Percentiles rank a stretch among this genome's conserved stretches.
phyloP scores from a whole-genome alignment of 345 rosid genomes.

The Euclidium syriacum region DNA sequence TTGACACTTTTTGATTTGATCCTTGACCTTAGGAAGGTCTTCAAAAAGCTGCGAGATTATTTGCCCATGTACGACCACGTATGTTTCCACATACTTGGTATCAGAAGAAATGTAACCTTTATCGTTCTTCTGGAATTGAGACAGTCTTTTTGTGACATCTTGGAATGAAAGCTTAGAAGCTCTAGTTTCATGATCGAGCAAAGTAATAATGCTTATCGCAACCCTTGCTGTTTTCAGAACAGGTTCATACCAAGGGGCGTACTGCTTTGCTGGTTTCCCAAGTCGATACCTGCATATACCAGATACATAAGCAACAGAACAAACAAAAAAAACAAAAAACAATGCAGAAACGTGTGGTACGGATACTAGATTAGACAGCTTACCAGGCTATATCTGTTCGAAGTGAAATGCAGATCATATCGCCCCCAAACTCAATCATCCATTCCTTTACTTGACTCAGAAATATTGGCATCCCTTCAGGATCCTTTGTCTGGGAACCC shows the following conservation, averaged over 20 bases:
- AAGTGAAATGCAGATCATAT: conserved; percentile 53
- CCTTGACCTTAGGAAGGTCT: conserved; percentile 45
- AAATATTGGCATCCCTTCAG: conserved; percentile 46
- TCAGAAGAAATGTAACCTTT: conserved; percentile 59
- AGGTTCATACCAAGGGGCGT: conserved; percentile 69
- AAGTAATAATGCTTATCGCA: conserved; percentile 54
- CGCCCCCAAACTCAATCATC: conserved; percentile 74
- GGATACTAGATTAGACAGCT: neutral
- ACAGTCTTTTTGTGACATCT: conserved; percentile 46
- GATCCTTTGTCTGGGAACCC: conserved; percentile 28
- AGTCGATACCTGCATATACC: conserved; percentile 68
- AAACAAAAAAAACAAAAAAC: neutral
- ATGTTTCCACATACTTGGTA: conserved; percentile 56
- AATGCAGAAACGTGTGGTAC: neutral
- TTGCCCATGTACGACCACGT: conserved; percentile 76
- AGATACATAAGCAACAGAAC: neutral
- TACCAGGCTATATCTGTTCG: conserved; percentile 90
- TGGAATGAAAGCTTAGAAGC: conserved; percentile 55
- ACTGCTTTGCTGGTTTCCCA: conserved; percentile 78
- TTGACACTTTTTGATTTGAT: conserved; percentile 49
- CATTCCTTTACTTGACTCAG: conserved; percentile 80
- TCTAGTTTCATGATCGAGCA: conserved; percentile 56
- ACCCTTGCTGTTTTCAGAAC: conserved; percentile 67
- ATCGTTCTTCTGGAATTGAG: conserved; percentile 45
- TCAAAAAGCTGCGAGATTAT: conserved; percentile 67